phyloP scores from a whole-genome alignment of 192 early-diverging fungal genomes.

The Paraglomus brasilianum region DNA sequence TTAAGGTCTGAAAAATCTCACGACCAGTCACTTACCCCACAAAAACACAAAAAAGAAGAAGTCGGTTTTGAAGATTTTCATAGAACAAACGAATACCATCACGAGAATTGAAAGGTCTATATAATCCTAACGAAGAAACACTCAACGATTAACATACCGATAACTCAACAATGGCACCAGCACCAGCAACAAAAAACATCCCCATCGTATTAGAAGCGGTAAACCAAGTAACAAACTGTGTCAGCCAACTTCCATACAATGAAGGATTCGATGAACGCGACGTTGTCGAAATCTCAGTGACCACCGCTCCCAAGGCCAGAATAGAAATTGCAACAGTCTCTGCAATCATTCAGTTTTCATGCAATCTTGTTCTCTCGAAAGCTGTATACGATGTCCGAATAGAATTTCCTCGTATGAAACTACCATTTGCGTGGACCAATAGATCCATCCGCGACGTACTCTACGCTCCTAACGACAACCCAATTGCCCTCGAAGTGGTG shows the following conservation, averaged over 20 bases:
- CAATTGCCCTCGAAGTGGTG: conserved; percentile 25
- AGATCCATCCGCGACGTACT: conserved; percentile 26
- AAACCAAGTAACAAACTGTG: not conserved
- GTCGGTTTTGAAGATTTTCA: no score
- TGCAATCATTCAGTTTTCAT: conserved; percentile 24
- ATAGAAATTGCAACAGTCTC: conserved; percentile 24
- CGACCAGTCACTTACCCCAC: no score
- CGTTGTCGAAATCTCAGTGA: not conserved
- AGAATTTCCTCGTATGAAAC: conserved; percentile 7
- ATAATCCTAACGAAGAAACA: no score
- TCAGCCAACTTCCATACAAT: not conserved
- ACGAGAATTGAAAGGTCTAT: no score
- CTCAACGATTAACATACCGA: no score
- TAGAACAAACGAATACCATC: no score
- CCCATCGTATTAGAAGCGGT: not conserved
- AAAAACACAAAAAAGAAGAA: no score
- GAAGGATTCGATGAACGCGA: not conserved
- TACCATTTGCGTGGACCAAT: conserved; percentile 23
- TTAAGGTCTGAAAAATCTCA: no score
- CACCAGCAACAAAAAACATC: no score
- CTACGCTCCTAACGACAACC: not conserved
- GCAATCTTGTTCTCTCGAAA: conserved; percentile 1
- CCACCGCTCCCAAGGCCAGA: conserved; percentile 3
- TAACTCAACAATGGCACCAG: no score
- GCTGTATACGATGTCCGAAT: conserved; percentile 12